These are phyloP conservation scores for Haplosporangium sp. DNA, from an alignment of 371 early-diverging fungal species.

Conservation along the genomic window DNA sequence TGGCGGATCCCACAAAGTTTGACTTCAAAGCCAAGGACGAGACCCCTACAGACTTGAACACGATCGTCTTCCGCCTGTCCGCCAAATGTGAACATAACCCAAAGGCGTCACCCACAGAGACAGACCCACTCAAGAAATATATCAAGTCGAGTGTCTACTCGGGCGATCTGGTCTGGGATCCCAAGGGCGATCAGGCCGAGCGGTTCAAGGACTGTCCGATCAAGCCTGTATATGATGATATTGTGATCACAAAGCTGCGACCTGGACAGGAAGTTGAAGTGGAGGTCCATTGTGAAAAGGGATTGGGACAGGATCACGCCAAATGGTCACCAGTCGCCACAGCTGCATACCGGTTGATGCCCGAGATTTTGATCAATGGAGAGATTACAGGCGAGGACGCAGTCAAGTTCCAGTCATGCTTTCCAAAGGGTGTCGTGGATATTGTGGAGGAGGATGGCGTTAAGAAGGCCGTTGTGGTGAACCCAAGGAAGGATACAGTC, in stretches of 20 bases:
- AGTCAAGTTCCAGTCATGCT: conserved; percentile 89
- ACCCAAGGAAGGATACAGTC: conserved; percentile 96
- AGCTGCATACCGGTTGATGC: conserved; percentile 96
- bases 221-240: conserved; percentile 86
- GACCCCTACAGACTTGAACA: conserved; percentile 90
- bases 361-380: conserved; percentile 88
- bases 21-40: conserved; percentile 79
- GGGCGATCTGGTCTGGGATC: conserved; percentile 85
- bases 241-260: conserved; percentile 95
- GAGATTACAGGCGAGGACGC: conserved; percentile 93
- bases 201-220: conserved; percentile 71
- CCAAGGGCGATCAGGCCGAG: conserved; percentile 90
- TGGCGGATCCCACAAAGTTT: conserved; percentile 86
- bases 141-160: conserved; percentile 75
- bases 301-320: conserved; percentile 96
- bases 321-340: conserved; percentile 99
- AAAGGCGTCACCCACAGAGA: conserved; percentile 70
- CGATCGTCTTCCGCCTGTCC: conserved; percentile 91
- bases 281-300: conserved; percentile 93
- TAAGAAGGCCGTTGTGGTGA: conserved; percentile 85
- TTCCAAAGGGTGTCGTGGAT: conserved; percentile 92
- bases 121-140: conserved; percentile 70
- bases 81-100: conserved; percentile 79
- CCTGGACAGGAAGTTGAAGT: conserved; percentile 92
- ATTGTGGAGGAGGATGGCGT: conserved; percentile 76